Evolutionary conservation across 306 rosid genomes (phyloP).

Genomic region (Corylus heterophylla): DNA sequence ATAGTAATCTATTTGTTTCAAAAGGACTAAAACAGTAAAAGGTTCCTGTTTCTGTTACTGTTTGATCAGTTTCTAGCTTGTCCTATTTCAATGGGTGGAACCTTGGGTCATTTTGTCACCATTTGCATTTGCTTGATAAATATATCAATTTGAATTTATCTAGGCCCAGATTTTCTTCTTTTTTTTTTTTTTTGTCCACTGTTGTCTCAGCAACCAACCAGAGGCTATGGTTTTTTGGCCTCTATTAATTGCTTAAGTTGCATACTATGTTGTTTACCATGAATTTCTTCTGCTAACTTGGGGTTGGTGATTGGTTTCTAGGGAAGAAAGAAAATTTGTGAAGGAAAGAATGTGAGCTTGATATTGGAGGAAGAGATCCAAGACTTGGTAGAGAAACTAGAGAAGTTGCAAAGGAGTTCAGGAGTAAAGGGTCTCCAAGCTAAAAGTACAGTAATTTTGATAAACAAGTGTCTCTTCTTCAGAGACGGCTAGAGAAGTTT

Average conservation of each 20-base stretch:
- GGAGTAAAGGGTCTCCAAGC: slow-evolving; percentile 33
- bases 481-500: slow-evolving; percentile 54
- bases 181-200: not conserved
- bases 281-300: slow-evolving; percentile 17
- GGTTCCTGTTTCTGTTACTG: not conserved
- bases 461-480: slow-evolving; percentile 55
- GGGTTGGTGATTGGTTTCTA: slow-evolving; percentile 32
- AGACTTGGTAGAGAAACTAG: slow-evolving; percentile 58
- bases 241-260: not conserved
- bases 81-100: not conserved
- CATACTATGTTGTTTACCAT: not conserved
- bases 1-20: not conserved
- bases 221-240: not conserved
- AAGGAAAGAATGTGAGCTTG: slow-evolving; percentile 46
- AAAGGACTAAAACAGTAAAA: not conserved
- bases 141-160: not conserved
- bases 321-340: slow-evolving; percentile 71
- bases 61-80: not conserved
- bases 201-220: not conserved
- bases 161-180: too few relatives aligned
- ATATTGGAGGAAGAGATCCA: slow-evolving; percentile 67
- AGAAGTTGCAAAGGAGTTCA: slow-evolving; percentile 60
- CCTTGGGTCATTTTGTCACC: not conserved
- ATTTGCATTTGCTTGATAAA: not conserved
- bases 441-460: slow-evolving; percentile 56